Evolutionary conservation across 2,329 filamentous ascomycete species (phyloP), one percentile per base, ranked within the genome.

Genomic region (Amesomyces nigricolor): DNA sequence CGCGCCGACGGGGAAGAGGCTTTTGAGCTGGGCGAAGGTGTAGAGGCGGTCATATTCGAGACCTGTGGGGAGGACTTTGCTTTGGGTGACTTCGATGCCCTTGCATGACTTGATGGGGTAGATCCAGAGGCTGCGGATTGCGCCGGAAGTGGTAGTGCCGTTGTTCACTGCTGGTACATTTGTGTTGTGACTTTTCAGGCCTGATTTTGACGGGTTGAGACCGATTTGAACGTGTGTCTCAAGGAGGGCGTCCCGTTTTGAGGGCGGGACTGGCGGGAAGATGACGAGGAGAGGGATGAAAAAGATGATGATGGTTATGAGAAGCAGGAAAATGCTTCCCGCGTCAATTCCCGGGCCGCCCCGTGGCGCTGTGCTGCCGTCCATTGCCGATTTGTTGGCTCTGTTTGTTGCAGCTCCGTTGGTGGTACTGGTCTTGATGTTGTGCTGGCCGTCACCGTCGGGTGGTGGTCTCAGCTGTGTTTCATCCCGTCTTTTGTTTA

Each of bases 101-200:
- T 75, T 76, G 68, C 90, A 95, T 54, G 87, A 89, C 72, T 95
- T 92, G 68, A 96, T 73, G 0, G 91, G 91, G 69, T 94, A 92
- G 57, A 91, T 79, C 72, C 85, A 86, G 50, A 95, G 75, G 53
- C 87, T 88, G 68, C 89, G 71, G 50, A 80, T 67, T 26, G n/a
- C 54, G n/a, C 38, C 53, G n/a, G 39, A 26, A 32, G 32, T 19
- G 14, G 13, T n/a, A 4, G 22, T 9, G 22, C 22, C 37, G 39
- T 5, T 14, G 26, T 40, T 26, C 52, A 17, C 47, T 47, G 38
- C 42, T 47, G 5, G 37, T 14, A 16, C 32, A 13, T 38, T 38
- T 37, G 32, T 35, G 8, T 16, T 39, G 13, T 39, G 35, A 67
- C 67, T 45, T 62, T 60, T 63, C 47, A 76, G 67, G 42, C 72